Percentiles rank a stretch among this genome's conserved stretches.
These are phyloP conservation scores for Polygonum maritimum DNA, from an alignment of 148 eudicot species.

Conservation along the genomic window DNA sequence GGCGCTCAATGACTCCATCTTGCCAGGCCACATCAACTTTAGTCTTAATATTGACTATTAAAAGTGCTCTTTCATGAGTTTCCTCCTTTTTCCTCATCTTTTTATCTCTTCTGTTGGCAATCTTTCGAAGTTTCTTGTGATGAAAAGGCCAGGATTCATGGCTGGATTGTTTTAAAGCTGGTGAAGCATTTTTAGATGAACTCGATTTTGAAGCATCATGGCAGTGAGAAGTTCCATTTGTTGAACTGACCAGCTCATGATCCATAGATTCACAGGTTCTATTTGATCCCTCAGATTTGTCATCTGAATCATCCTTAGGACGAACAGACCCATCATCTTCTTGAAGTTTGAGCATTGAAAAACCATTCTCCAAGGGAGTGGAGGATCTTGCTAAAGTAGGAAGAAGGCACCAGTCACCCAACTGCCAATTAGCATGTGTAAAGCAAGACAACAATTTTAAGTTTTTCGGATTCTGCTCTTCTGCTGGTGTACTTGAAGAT, in stretches of 20 bases:
- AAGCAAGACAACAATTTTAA: constrained; percentile 76
- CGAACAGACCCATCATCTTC: constrained; percentile 26
- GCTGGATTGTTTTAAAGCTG: constrained; percentile 49
- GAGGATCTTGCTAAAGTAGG: constrained; percentile 35
- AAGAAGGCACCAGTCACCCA: constrained; percentile 91
- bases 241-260: constrained; percentile 25
- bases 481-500: constrained; percentile 75
- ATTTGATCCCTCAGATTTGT: constrained; percentile 34
- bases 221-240: constrained; percentile 26
- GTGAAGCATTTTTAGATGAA: constrained; percentile 42
- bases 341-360: constrained; percentile 34
- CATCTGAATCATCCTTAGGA: constrained; percentile 34
- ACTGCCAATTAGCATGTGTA: constrained; percentile 85
- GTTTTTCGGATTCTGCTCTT: constrained; percentile 86
- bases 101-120: constrained; percentile 71
- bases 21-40: constrained; percentile 89
- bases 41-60: constrained; percentile 63
- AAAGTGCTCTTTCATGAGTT: constrained; percentile 67
- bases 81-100: constrained; percentile 75
- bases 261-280: constrained; percentile 33
- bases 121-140: constrained; percentile 91
- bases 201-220: constrained; percentile 31
- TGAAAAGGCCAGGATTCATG: constrained; percentile 70
- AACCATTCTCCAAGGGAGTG: constrained; percentile 35
- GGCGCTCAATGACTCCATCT: constrained; percentile 58